A percentile compares a stretch with the other conserved stretches of the same genome.
Evolutionary conservation across 2,329 filamentous ascomycete genomes (phyloP).

Genomic region (Exophiala lecanii-corni): DNA sequence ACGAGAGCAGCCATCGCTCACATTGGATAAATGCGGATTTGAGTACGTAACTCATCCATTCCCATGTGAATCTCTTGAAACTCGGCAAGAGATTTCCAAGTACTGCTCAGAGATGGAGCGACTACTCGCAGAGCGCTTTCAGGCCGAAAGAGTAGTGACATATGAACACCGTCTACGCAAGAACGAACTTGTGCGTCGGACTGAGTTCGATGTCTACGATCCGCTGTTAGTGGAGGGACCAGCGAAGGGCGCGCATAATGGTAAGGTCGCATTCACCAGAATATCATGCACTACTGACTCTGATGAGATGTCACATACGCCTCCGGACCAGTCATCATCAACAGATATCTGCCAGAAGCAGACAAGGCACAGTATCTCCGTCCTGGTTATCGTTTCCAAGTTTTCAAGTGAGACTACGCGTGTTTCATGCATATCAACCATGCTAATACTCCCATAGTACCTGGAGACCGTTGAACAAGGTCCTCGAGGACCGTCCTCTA

Average conservation of each 20-base stretch:
- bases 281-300: not conserved
- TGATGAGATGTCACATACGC: constrained; percentile 2
- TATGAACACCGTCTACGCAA: constrained; percentile 9
- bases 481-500: constrained; percentile 26
- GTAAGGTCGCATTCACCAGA: not conserved
- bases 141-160: constrained; percentile 5
- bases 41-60: constrained; percentile 1
- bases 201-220: constrained; percentile 12
- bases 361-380: not conserved
- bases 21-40: constrained; percentile 10
- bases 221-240: constrained; percentile 8
- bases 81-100: not conserved
- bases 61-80: not conserved
- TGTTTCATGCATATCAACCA: not conserved
- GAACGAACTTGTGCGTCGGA: constrained; percentile 3
- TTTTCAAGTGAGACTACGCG: constrained; percentile 4
- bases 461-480: constrained; percentile 25
- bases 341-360: constrained; percentile 4
- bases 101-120: constrained; percentile 6
- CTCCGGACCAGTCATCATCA: constrained; percentile 1
- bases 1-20: constrained; percentile 1
- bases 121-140: constrained; percentile 4
- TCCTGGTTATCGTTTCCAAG: constrained; percentile 1
- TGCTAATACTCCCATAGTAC: constrained; percentile 21
- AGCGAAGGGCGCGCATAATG: constrained; percentile 12